Evolutionary conservation across 2,329 filamentous ascomycete species (phyloP), one percentile per base, ranked within the genome.

Genomic region (Aspergillus brasiliensis): DNA sequence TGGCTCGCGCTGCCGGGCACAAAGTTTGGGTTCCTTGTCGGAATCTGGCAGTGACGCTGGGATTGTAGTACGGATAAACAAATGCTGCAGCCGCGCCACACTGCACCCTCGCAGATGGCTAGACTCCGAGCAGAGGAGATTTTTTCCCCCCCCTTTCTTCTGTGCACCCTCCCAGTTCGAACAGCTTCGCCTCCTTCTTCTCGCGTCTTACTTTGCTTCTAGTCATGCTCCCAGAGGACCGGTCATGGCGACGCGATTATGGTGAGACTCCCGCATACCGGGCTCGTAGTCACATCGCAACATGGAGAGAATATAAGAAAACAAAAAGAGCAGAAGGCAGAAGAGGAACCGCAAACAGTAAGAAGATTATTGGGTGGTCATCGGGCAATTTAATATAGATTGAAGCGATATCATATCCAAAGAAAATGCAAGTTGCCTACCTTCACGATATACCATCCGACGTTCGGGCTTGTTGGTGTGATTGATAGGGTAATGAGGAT

Each of bases 401-500:
- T 15, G 21, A 17, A 28, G 44, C 44, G 44, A 42, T 19, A 42
- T 27, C 23, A 63, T 52, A 34, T 6, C 31, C 57, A 31, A 52
- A 48, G 48, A 59, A 61, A 11, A 37, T 48, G 7, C 11, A 55
- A 37, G 23, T 49, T 17, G 40, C 69, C 59, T 69, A 75, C 73
- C 69, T 63, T 74, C 71, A 51, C 61, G 66, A 67, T 69, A 69
- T 21, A 64, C 47, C 40, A 49, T 62, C 42, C 59, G 62, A 54
- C 59, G 58, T 49, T 66, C 62, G 15, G 63, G 66, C 48, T 62
- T 62, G 37, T 60, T 60, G 47, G 38, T 38, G 21, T 48, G 42
- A 59, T 57, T 60, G 59, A 44, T 56, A 40, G 56, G 55, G 27
- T 58, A 46, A 40, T 60, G 57, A 27, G 51, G 25, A 21, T 51